These are phyloP conservation scores for Aspergillus pseudotamarii DNA, from an alignment of 2,329 filamentous ascomycete species.

Conservation along the genomic window DNA sequence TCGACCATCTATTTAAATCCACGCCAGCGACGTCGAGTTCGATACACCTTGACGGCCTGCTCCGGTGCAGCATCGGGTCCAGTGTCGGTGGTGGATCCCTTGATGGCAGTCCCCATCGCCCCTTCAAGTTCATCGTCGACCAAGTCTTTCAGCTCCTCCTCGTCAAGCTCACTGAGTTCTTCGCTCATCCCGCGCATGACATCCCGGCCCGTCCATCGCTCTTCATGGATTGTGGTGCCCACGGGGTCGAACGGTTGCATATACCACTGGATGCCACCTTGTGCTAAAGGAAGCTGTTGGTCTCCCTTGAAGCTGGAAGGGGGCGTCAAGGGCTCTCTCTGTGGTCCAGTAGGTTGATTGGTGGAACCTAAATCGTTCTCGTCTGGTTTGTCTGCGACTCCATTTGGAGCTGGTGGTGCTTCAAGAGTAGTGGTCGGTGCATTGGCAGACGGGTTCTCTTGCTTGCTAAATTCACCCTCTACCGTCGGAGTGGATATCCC, in stretches of 20 bases:
- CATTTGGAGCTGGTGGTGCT: slow-evolving; percentile 22
- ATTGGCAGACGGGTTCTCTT: slow-evolving; percentile 27
- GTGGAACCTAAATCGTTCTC: slow-evolving; percentile 41
- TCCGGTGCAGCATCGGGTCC: slow-evolving; percentile 17
- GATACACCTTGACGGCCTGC: slow-evolving; percentile 29
- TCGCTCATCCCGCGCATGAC: slow-evolving; percentile 76
- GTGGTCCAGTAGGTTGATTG: slow-evolving; percentile 44
- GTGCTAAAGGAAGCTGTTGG: slow-evolving; percentile 56
- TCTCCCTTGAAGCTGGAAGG: slow-evolving; percentile 46
- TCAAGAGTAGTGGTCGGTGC: slow-evolving; percentile 41
- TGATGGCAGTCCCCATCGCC: slow-evolving; percentile 12
- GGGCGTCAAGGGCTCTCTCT: slow-evolving; percentile 40
- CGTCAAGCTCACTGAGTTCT: slow-evolving; percentile 87
- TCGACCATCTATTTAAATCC: slow-evolving; percentile 28
- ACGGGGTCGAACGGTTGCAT: slow-evolving; percentile 76
- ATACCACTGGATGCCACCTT: slow-evolving; percentile 88
- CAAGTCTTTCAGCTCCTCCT: slow-evolving; percentile 80
- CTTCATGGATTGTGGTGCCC: slow-evolving; percentile 78
- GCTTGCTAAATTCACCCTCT: slow-evolving; percentile 18
- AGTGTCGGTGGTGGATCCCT: slow-evolving; percentile 15
- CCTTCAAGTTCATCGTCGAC: slow-evolving; percentile 52
- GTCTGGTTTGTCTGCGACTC: slow-evolving; percentile 31
- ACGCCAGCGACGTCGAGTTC: slow-evolving; percentile 35
- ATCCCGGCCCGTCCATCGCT: slow-evolving; percentile 73
- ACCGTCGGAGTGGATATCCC: slow-evolving; percentile 10